Evolutionary conservation across 2,329 filamentous ascomycete genomes (phyloP).

Genomic region (Calcarisporium arbuscula): DNA sequence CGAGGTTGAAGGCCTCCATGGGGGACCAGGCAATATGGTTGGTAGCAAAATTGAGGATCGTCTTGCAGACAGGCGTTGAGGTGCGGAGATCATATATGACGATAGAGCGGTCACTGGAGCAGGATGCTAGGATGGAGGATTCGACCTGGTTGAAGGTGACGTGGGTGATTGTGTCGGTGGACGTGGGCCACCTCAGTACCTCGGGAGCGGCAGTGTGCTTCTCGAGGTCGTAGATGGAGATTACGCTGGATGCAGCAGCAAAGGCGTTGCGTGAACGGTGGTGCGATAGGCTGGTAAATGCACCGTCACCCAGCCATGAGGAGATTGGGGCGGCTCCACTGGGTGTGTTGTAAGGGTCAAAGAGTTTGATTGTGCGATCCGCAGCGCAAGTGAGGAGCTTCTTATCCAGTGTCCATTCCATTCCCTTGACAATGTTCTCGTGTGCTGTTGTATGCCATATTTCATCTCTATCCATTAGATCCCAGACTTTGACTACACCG

Average conservation of each 20-base stretch:
- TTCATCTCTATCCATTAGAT: conserved; percentile 64
- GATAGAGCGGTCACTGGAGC: conserved; percentile 77
- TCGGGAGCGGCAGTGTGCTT: conserved; percentile 75
- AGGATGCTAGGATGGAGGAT: conserved; percentile 81
- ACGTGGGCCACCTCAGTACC: conserved; percentile 79
- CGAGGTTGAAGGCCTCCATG: conserved; percentile 94
- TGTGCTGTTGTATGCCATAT: conserved; percentile 77
- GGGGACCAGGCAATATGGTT: conserved; percentile 91
- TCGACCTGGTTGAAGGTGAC: conserved; percentile 91
- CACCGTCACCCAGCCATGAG: conserved; percentile 76
- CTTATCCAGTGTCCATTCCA: conserved; percentile 81
- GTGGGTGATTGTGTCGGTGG: conserved; percentile 82
- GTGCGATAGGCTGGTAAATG: conserved; percentile 78
- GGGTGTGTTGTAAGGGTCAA: conserved; percentile 75
- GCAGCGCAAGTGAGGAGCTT: conserved; percentile 82
- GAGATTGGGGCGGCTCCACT: conserved; percentile 65
- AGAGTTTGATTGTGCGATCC: conserved; percentile 84
- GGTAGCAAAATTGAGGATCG: conserved; percentile 72
- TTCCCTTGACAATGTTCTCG: conserved; percentile 86
- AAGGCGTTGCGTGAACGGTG: conserved; percentile 76
- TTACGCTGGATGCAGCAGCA: conserved; percentile 68
- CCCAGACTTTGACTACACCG: conserved; percentile 91
- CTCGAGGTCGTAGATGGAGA: conserved; percentile 85
- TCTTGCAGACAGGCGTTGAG: conserved; percentile 72
- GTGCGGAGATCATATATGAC: conserved; percentile 91